Conservation (phyloP, 1,284 basidiomycete genomes). For the Malassezia globosa region DNA sequence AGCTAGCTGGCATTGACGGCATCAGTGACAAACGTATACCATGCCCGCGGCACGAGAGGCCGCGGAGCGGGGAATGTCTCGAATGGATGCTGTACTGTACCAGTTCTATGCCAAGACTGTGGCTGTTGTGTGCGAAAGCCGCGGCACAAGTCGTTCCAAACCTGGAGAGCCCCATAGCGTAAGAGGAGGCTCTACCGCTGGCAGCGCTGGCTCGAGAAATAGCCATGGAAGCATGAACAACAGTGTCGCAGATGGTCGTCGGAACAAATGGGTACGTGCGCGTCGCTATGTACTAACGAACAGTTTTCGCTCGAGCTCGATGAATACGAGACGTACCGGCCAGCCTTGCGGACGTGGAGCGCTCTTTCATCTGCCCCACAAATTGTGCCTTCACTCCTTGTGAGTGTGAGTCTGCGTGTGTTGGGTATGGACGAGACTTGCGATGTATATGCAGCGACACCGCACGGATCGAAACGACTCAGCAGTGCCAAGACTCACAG, state of each 20-base stretch:
- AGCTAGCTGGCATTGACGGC: too few species aligned
- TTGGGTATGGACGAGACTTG: neutral
- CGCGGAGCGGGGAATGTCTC: slow-evolving; percentile 4
- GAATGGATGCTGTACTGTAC: slow-evolving; percentile 14
- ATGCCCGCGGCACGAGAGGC: slow-evolving; percentile 2
- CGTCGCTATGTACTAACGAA: neutral
- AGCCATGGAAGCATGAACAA: too few species aligned
- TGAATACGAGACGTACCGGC: slow-evolving; percentile 1
- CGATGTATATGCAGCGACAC: slow-evolving; percentile 3
- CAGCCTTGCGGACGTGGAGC: slow-evolving; percentile 11
- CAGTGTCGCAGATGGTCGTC: neutral
- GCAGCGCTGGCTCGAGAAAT: too few species aligned
- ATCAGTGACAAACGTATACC: too few species aligned
- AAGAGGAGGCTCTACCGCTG: too few species aligned
- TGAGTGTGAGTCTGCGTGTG: slow-evolving; percentile 8
- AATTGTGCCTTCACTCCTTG: neutral
- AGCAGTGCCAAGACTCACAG: neutral
- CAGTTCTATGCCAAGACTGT: slow-evolving; percentile 18
- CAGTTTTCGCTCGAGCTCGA: slow-evolving; percentile 13
- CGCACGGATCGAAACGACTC: neutral
- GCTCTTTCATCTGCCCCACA: neutral
- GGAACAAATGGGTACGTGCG: slow-evolving; percentile 14
- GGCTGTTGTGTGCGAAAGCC: slow-evolving; percentile 13
- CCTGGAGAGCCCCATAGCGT: too few species aligned
- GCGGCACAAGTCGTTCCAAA: neutral